phyloP scores from a whole-genome alignment of 768 basidiomycete genomes.

The Lactifluus pinguis region DNA sequence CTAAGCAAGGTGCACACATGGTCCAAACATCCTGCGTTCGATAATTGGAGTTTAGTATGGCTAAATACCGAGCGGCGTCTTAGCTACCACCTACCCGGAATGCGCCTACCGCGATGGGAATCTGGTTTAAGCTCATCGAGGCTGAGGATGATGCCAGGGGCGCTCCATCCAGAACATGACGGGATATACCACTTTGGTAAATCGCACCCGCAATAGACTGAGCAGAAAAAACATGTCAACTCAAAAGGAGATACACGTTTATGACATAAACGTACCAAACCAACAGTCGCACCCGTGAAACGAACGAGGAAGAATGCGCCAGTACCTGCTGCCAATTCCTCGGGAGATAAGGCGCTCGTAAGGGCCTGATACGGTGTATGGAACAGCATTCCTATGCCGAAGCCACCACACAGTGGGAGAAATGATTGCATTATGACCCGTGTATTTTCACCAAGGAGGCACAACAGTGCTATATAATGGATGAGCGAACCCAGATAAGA shows the following conservation, averaged over 20 bases:
- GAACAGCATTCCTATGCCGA: constrained; percentile 77
- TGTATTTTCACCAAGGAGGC: constrained; percentile 48
- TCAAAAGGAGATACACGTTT: background rate
- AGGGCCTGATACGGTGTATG: constrained; percentile 82
- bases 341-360: constrained; percentile 50
- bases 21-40: constrained; percentile 16
- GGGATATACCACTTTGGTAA: constrained; percentile 30
- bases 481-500: constrained; percentile 20
- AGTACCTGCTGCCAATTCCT: constrained; percentile 68
- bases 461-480: constrained; percentile 49
- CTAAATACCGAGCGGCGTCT: background rate
- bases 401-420: constrained; percentile 64
- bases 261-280: constrained; percentile 44
- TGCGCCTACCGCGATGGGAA: constrained; percentile 7
- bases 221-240: constrained; percentile 4
- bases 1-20: constrained; percentile 19
- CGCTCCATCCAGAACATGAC: background rate
- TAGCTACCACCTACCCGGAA: constrained; percentile 12
- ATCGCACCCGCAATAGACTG: constrained; percentile 73
- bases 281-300: constrained; percentile 78
- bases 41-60: constrained; percentile 2
- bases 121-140: background rate
- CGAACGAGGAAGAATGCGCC: constrained; percentile 83
- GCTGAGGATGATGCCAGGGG: background rate
- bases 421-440: constrained; percentile 35